Conservation (phyloP, 2,329 filamentous ascomycete genomes). For the Aspergillus ibericus region DNA sequence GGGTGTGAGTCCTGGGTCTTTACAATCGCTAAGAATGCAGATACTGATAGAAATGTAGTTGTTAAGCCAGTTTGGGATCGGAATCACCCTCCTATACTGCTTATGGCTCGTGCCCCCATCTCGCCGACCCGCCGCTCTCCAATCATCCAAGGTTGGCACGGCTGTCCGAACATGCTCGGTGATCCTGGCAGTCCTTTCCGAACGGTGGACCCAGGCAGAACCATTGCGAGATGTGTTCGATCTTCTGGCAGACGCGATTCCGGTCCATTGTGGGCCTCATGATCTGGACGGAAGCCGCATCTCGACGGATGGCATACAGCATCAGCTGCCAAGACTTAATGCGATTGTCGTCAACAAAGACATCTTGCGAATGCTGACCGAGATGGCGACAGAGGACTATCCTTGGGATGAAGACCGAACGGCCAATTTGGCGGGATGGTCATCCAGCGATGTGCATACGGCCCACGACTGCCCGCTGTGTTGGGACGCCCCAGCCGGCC, state of each 20-base stretch:
- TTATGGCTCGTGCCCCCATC: background rate
- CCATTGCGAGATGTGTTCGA: background rate
- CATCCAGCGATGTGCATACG: background rate
- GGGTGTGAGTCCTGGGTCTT: background rate
- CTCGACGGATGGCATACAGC: background rate
- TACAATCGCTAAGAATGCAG: background rate
- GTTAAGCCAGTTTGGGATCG: background rate
- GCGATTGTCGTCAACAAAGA: conserved; percentile 1
- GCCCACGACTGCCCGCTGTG: background rate
- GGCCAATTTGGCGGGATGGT: background rate
- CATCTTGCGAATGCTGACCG: conserved; percentile 1
- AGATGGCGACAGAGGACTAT: background rate
- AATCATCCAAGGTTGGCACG: background rate
- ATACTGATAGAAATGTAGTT: background rate
- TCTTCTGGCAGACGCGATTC: background rate
- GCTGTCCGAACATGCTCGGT: background rate
- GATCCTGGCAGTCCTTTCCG: background rate
- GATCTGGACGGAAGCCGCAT: background rate
- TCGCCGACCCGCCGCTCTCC: background rate
- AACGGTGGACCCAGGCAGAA: conserved; percentile 1
- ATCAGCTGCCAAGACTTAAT: background rate
- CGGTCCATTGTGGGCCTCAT: background rate
- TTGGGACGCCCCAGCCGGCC: background rate
- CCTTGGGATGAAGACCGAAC: background rate
- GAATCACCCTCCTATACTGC: background rate